phyloP scores from a whole-genome alignment of 805 yeast species.

The Candida quercuum region DNA sequence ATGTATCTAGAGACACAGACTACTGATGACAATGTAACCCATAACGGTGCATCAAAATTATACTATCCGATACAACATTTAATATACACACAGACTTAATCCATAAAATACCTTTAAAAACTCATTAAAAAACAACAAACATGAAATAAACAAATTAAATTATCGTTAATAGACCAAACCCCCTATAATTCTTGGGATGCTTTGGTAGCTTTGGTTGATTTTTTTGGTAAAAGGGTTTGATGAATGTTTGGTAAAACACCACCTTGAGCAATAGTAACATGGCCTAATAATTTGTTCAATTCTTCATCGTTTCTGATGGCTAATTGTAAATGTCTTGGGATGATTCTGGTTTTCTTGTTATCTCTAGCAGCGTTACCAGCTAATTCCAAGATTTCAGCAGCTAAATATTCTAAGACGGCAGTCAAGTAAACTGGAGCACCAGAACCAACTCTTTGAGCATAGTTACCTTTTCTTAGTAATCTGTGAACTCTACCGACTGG shows the following conservation, averaged over 20 bases:
- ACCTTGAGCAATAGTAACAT: slow-evolving; percentile 97
- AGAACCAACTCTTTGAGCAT: slow-evolving; percentile 98
- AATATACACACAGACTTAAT: neutral
- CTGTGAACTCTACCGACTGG: slow-evolving; percentile 99
- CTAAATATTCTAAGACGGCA: slow-evolving; percentile 93
- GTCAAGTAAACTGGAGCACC: slow-evolving; percentile 99
- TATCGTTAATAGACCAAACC: neutral
- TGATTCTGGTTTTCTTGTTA: slow-evolving; percentile 95
- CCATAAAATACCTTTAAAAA: neutral
- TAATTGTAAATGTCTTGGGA: slow-evolving; percentile 95
- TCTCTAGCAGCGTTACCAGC: slow-evolving; percentile 99
- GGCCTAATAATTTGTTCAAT: slow-evolving; percentile 81
- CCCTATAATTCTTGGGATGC: slow-evolving; percentile 55
- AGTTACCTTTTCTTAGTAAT: slow-evolving; percentile 93
- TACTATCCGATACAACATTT: neutral
- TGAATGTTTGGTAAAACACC: slow-evolving; percentile 98
- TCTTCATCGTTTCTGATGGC: slow-evolving; percentile 98
- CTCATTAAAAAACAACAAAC: neutral
- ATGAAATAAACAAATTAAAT: slow-evolving; percentile 1
- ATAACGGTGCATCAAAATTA: neutral
- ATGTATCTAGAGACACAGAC: too few relatives aligned
- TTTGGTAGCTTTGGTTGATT: slow-evolving; percentile 52
- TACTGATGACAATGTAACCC: too few relatives aligned
- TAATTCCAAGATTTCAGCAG: slow-evolving; percentile 94
- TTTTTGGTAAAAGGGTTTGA: slow-evolving; percentile 84